Base-by-base conservation (phyloP, 2,329 filamentous ascomycete species). In the Pseudonectria buxi region DNA sequence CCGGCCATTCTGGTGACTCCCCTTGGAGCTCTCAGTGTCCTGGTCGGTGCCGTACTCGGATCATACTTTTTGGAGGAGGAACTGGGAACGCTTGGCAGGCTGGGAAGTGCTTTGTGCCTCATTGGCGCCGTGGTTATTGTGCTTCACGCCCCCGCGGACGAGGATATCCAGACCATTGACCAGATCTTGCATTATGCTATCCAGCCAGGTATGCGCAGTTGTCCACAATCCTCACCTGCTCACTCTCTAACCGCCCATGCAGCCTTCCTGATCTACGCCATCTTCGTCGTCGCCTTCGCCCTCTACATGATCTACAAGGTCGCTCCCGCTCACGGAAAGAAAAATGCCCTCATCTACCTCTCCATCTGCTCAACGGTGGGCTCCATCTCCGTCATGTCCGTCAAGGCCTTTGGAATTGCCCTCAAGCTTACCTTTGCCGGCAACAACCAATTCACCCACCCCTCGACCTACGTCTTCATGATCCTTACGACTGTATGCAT, bases 1-100 rank as follows among this genome's bases (percentile, higher is more conserved):
- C 92, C 92, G 27, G 94, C 92, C n/a, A 98, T 98, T 63, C 74
- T 98, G 35, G 92, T 98, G 27, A 98, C 92, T 5, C 92, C 92
- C 16, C 71, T 98, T 15, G 92, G 92, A 43, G 92, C 92, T 37
- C 73, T 98, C 44, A 92, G 86, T 57, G 94, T 98, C 39, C 71
- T 98, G 47, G 95, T 98, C 55, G 92, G 88, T 46, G 89, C 92
- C 14, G 88, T 98, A 22, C 67, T 98, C 39, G 90, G 92, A 33
- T 89, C 92, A 45, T 96, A 98, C 62, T 94, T 96, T 59, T 69
- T 98, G 44, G 76, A 87, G 36, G 92, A 98, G 63, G 79, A 86
- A 60, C 68, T 98, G 39, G 92, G 92, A n/a, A 81, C 80, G 14
- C 64, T 98, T 49, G 92, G 92, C 26, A 94, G 94, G 62, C 76